Percentiles rank a stretch among this genome's conserved stretches.
Conservation (phyloP, 2,329 filamentous ascomycete species). For the Microsporum audouinii region DNA sequence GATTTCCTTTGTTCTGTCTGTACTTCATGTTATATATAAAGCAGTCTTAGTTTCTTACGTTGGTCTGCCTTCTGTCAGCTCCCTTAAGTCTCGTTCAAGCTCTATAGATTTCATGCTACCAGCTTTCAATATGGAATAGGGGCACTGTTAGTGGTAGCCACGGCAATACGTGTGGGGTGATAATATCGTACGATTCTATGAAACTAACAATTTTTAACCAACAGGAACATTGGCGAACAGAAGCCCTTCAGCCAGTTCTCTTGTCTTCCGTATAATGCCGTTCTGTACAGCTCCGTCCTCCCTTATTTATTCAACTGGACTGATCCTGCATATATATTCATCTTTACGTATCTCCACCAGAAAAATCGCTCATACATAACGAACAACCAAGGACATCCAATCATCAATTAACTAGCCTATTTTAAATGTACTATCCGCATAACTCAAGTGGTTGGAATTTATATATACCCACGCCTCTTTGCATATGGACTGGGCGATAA, state of each 20-base stretch:
- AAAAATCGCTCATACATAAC: not conserved
- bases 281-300: not conserved
- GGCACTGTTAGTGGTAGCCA: not conserved
- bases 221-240: not conserved
- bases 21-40: conserved; percentile 5
- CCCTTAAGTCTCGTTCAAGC: not conserved
- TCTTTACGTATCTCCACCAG: not conserved
- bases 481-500: not conserved
- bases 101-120: not conserved
- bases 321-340: not conserved
- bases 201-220: not conserved
- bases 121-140: not conserved
- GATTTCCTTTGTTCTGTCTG: not conserved
- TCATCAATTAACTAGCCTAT: not conserved
- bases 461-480: not conserved
- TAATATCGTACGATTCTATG: not conserved
- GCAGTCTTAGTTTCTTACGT: not conserved
- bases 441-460: not conserved
- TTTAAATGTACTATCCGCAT: not conserved
- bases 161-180: not conserved
- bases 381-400: not conserved
- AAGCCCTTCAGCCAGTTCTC: not conserved
- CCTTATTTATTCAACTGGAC: not conserved
- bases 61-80: not conserved
- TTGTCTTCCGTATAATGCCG: not conserved